Percentiles rank a stretch among this genome's conserved stretches.
Evolutionary conservation across 2,329 filamentous ascomycete genomes (phyloP).

Genomic region (Claviceps humidiphila): DNA sequence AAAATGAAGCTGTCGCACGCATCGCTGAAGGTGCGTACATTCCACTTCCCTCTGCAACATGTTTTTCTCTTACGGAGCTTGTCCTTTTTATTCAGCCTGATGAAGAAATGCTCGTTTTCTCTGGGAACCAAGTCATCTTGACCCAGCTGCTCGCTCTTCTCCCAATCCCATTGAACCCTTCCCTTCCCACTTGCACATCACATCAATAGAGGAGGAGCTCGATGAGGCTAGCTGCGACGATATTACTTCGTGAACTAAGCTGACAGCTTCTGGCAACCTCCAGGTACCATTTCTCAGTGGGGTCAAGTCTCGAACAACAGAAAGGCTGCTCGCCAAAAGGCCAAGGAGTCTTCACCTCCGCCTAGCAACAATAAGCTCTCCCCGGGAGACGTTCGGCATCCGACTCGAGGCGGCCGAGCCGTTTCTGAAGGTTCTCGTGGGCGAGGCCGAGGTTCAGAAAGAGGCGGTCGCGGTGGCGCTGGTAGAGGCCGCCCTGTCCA

Average conservation of each 20-base stretch:
- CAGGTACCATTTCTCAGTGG: conserved; percentile 72
- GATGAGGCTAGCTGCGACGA: too few relatives aligned
- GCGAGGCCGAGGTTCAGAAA: conserved; percentile 48
- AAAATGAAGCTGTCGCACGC: conserved; percentile 60
- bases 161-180: too few relatives aligned
- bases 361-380: conserved; percentile 34
- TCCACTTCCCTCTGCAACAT: conserved; percentile 9
- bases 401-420: conserved; percentile 47
- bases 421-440: conserved; percentile 49
- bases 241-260: background rate
- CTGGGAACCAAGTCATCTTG: too few relatives aligned
- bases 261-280: conserved; percentile 8
- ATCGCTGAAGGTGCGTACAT: conserved; percentile 57
- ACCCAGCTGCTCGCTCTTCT: too few relatives aligned
- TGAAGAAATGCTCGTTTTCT: background rate
- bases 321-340: conserved; percentile 64
- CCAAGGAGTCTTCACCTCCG: conserved; percentile 46
- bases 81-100: background rate
- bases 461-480: conserved; percentile 38
- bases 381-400: conserved; percentile 27
- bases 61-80: background rate
- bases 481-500: conserved; percentile 51
- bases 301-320: conserved; percentile 70
- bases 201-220: too few relatives aligned
- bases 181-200: too few relatives aligned